A percentile compares a stretch with the other conserved stretches of the same genome.
Evolutionary conservation across 2,329 filamentous ascomycete genomes (phyloP).

Genomic region (Aspergillus aculeatinus): DNA sequence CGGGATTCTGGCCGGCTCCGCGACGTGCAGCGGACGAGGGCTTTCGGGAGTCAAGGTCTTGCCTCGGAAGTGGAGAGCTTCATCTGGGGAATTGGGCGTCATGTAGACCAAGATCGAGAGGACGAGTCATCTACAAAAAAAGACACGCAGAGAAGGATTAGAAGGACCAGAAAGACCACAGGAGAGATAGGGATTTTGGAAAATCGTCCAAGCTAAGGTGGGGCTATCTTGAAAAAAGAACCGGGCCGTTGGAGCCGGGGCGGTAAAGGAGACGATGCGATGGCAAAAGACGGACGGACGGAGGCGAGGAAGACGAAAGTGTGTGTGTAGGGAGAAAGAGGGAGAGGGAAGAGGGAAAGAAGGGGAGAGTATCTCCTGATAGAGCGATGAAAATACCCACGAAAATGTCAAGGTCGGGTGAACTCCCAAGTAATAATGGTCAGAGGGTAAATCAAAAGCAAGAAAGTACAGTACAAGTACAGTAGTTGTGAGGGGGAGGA

Average conservation of each 20-base stretch:
- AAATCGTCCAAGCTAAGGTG: constrained; percentile 38
- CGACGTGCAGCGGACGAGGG: constrained; percentile 67
- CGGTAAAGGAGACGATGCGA: constrained; percentile 15
- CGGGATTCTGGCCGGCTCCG: constrained; percentile 67
- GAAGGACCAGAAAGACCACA: constrained; percentile 12
- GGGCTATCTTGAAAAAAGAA: constrained; percentile 35
- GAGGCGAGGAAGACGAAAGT: not conserved
- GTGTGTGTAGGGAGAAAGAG: not conserved
- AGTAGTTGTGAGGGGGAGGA: not conserved
- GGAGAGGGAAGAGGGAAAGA: not conserved
- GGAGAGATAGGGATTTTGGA: constrained; percentile 28
- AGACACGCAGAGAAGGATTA: constrained; percentile 5
- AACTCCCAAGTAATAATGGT: too few relatives aligned
- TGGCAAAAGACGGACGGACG: constrained; percentile 8
- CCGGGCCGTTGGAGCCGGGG: constrained; percentile 22
- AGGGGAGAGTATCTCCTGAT: not conserved
- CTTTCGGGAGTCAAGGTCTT: constrained; percentile 68
- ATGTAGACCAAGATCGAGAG: constrained; percentile 48
- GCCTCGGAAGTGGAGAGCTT: constrained; percentile 60
- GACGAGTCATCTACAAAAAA: constrained; percentile 42
- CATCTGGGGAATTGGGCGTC: constrained; percentile 52
- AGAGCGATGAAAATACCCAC: not conserved
- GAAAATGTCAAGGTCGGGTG: not conserved
- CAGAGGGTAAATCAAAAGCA: not conserved
- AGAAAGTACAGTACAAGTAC: not conserved